Conservation (phyloP, 148 eudicot genomes). For the Nepenthes mirabilis region DNA sequence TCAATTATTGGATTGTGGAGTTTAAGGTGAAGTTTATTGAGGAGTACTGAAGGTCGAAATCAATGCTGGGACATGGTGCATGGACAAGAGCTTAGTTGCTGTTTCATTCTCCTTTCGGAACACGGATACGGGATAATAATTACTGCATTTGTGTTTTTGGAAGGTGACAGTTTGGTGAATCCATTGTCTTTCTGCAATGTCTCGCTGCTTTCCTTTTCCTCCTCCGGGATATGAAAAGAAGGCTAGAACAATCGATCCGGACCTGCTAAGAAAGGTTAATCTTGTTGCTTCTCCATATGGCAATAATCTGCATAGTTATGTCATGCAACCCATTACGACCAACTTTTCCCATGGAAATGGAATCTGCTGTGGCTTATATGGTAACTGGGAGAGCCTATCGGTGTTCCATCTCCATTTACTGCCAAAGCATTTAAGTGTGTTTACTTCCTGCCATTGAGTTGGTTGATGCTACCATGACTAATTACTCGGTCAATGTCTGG, state of each 20-base stretch:
- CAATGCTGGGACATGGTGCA: conserved; percentile 75
- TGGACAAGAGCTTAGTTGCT: conserved; percentile 53
- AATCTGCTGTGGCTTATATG: background rate
- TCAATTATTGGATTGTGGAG: background rate
- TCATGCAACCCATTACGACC: background rate
- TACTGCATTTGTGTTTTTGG: conserved; percentile 19
- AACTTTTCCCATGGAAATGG: background rate
- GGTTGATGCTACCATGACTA: no score
- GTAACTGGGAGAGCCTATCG: no score
- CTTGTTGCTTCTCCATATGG: conserved; percentile 4
- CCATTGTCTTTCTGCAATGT: conserved; percentile 42
- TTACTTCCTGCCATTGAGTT: no score
- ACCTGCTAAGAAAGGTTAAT: conserved; percentile 60
- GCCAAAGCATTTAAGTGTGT: no score
- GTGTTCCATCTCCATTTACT: no score
- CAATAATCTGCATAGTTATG: conserved; percentile 2
- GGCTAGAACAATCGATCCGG: conserved; percentile 33
- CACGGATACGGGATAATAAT: conserved; percentile 22
- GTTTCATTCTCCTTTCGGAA: conserved; percentile 41
- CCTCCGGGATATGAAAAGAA: conserved; percentile 96
- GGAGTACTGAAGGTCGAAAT: conserved; percentile 35
- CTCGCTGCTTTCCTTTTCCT: conserved; percentile 95
- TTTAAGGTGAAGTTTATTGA: conserved; percentile 13
- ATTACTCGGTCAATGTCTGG: no score
- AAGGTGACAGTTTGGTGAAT: conserved; percentile 20